A percentile compares a stretch with the other conserved stretches of the same genome.
These are phyloP conservation scores for Durio zibethinus DNA, from an alignment of 345 rosid genomes.

Conservation along the genomic window DNA sequence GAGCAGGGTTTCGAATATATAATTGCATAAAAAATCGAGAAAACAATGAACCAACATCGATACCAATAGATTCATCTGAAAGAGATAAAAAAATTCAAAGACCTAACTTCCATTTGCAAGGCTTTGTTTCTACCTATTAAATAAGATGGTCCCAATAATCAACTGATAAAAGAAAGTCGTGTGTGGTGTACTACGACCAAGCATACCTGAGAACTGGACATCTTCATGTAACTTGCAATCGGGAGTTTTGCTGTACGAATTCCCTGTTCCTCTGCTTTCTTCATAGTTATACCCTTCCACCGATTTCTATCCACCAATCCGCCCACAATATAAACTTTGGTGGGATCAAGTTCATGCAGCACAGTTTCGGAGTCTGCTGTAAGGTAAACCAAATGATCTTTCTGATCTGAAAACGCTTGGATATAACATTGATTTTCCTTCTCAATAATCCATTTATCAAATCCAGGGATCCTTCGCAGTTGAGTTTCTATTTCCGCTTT, in stretches of 20 bases:
- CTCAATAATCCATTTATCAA: slow-evolving; percentile 90
- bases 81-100: not conserved
- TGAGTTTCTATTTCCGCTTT: slow-evolving; percentile 62
- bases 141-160: not conserved
- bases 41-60: not conserved
- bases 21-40: not conserved
- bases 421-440: slow-evolving; percentile 64
- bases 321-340: slow-evolving; percentile 64
- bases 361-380: slow-evolving; percentile 82
- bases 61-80: not conserved
- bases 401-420: slow-evolving; percentile 63
- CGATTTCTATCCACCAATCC: slow-evolving; percentile 92
- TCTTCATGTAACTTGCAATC: slow-evolving; percentile 78
- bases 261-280: slow-evolving; percentile 87
- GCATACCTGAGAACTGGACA: slow-evolving; percentile 92
- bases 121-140: not conserved
- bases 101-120: not conserved
- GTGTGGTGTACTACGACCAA: not conserved
- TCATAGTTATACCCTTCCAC: slow-evolving; percentile 89
- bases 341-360: slow-evolving; percentile 60
- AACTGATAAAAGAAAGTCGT: not conserved
- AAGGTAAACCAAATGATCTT: slow-evolving; percentile 74
- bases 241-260: slow-evolving; percentile 88
- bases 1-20: not conserved
- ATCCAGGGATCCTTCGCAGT: slow-evolving; percentile 73